Conservation (phyloP, 2,329 filamentous ascomycete genomes). For the Pseudogymnoascus destructans region DNA sequence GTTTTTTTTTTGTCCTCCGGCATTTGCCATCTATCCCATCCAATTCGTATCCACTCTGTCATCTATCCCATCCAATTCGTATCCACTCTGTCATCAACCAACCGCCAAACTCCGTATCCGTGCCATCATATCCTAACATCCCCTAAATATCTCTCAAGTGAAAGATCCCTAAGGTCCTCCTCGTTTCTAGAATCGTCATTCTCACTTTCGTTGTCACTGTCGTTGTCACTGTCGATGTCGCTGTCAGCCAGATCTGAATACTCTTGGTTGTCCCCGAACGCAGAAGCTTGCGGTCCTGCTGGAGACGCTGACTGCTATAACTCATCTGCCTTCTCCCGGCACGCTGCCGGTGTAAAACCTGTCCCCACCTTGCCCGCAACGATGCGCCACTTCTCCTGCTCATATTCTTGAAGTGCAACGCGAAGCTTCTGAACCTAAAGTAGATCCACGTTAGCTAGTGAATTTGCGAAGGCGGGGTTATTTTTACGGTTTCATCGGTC, state of each 20-base stretch:
- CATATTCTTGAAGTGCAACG: constrained; percentile 68
- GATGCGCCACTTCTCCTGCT: constrained; percentile 86
- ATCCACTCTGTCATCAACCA: background rate
- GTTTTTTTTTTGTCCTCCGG: background rate
- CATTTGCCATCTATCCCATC: constrained; percentile 7
- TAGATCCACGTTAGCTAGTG: background rate
- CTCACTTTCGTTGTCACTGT: background rate
- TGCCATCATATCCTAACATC: background rate
- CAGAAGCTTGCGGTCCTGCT: constrained; percentile 26
- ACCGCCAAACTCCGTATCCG: background rate
- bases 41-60: background rate
- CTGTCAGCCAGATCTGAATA: constrained; percentile 2
- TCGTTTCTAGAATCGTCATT: background rate
- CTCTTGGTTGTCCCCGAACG: constrained; percentile 22
- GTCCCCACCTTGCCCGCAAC: constrained; percentile 82
- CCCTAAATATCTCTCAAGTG: constrained; percentile 1
- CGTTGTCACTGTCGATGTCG: background rate
- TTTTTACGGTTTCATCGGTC: constrained; percentile 80
- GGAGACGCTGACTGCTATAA: constrained; percentile 28
- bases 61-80: constrained; percentile 4
- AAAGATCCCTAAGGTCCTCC: constrained; percentile 2
- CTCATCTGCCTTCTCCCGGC: constrained; percentile 46
- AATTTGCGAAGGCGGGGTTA: constrained; percentile 7
- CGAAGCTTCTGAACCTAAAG: constrained; percentile 64
- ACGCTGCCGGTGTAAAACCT: constrained; percentile 77